Percentiles rank a stretch among this genome's conserved stretches.
phyloP scores from a whole-genome alignment of 169 alveolate genomes.

The Sarcocystis neurona region DNA sequence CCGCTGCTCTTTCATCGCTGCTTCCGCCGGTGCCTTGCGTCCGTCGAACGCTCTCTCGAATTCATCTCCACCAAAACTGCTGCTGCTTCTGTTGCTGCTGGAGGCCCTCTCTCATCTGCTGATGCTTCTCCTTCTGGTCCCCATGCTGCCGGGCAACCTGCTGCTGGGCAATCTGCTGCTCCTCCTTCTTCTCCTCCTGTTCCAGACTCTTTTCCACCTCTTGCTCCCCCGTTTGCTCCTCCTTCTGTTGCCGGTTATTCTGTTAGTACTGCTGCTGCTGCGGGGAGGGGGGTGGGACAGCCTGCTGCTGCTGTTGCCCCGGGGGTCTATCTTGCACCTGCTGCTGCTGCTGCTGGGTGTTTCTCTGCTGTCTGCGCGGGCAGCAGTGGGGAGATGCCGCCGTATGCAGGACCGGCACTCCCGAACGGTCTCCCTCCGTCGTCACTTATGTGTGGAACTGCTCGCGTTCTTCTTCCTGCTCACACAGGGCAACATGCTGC shows the following conservation, averaged over 20 bases:
- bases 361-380: too few relatives aligned
- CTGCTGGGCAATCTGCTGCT: neutral
- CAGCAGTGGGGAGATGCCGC: too few relatives aligned
- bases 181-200: neutral
- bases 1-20: neutral
- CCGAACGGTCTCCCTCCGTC: neutral
- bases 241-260: neutral
- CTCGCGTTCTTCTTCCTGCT: neutral
- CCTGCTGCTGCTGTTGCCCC: neutral
- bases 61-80: neutral
- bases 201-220: neutral
- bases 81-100: neutral
- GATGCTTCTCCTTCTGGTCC: neutral
- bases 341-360: neutral
- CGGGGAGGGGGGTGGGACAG: neutral
- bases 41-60: constrained; percentile 23
- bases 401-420: too few relatives aligned
- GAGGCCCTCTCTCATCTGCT: neutral
- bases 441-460: neutral
- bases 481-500: neutral
- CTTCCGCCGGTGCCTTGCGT: neutral
- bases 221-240: neutral
- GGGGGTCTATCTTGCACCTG: neutral
- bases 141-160: neutral
- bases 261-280: too few relatives aligned